Percentiles rank a stretch among this genome's conserved stretches.
These are phyloP conservation scores for Pseudocercospora fijiensis DNA, from an alignment of 2,329 filamentous ascomycete species.

Conservation along the genomic window DNA sequence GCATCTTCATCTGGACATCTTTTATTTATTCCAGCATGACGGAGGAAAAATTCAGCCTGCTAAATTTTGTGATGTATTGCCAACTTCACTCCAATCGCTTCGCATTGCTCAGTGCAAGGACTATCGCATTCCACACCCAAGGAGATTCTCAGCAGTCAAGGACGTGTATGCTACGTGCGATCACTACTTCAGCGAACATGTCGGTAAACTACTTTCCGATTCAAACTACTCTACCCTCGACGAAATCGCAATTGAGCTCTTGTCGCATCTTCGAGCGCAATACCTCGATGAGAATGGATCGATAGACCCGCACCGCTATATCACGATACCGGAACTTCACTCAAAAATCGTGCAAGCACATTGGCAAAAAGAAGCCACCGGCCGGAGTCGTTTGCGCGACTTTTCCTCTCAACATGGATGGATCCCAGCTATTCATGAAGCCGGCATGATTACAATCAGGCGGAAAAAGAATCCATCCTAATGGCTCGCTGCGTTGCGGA, in stretches of 20 bases:
- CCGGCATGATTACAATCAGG: not conserved
- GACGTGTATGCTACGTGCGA: not conserved
- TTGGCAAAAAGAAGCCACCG: not conserved
- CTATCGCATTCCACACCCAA: not conserved
- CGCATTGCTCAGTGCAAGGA: not conserved
- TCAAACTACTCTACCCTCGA: too few species aligned
- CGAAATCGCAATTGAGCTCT: too few species aligned
- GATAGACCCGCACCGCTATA: not conserved
- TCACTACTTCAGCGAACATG: not conserved
- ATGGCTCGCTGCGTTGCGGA: not conserved
- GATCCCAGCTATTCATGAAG: not conserved
- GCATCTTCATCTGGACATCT: too few species aligned
- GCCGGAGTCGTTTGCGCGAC: not conserved
- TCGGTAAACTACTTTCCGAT: too few species aligned
- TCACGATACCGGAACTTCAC: not conserved
- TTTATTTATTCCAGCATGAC: too few species aligned
- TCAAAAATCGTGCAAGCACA: not conserved
- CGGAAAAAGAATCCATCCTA: not conserved
- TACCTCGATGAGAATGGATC: not conserved
- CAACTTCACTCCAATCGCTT: not conserved
- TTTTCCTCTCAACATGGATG: not conserved
- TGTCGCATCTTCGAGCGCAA: too few species aligned
- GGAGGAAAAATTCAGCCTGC: not conserved
- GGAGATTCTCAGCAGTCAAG: too few species aligned
- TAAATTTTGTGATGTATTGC: not conserved